Base-by-base conservation (phyloP, 495 filamentous ascomycete genomes). In the Staphylotrichum longicolle region DNA sequence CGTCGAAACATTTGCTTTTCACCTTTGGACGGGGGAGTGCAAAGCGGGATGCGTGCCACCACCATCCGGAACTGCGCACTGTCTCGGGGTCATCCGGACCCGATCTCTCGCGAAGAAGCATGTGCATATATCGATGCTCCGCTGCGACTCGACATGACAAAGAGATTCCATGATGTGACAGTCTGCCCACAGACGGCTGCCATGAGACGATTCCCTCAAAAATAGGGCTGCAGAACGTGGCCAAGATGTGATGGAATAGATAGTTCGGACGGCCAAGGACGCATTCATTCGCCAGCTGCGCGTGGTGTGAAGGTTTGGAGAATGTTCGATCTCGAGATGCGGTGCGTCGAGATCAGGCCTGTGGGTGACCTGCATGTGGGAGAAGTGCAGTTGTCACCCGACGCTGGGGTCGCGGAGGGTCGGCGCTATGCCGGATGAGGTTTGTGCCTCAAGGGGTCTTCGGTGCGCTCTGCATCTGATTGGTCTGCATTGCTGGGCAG, bases 201-300 rank as follows among this genome's bases (percentile, higher is more conserved):
- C 20, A 27, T 27, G 20, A 1, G 20, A 27, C 20, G 20, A 27
- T 27, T 27, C 20, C 20, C 20, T 27, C 20, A 27, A 27, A 27
- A 27, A 27, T 27, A 27, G 20, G 20, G 20, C 20, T 27, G 20
- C 20, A 27, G 20, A 27, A 27, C 1, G 20, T n/a, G 48, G 49
- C 61, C 41, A 58, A 58, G 61, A 27, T 34, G 55, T 58, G 61
- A 58, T 44, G 49, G 11, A 33, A 27, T 20, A 11, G 27, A 47
- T 40, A 41, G 42, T 44, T 54, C 2, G 12, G 54, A 20, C 7
- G 27, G 44, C 60, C 30, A 50, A 44, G 54, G 5, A 14, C 27
- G 37, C 39, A 37, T 34, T n/a, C 37, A 39, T 51, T 57, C 54
- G 59, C 33, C 37, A 2, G 27, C 32, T 46, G 12, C 1, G 40